Conservation (phyloP, 2,329 filamentous ascomycete species). For the Raffaelea ambrosiae region DNA sequence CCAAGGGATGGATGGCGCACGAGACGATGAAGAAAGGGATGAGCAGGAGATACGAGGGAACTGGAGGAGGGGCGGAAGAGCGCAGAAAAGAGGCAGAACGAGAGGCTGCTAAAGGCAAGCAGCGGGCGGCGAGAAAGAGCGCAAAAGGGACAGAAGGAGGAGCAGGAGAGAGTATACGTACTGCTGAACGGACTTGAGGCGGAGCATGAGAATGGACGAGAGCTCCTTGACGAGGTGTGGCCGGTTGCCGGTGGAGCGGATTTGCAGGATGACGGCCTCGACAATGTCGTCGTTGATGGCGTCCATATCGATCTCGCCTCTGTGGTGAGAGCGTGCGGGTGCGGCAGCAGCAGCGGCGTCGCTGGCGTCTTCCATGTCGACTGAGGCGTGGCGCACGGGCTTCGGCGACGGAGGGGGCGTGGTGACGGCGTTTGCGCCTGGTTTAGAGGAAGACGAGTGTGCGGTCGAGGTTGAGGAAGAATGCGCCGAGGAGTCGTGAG, state of each 20-base stretch:
- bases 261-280: constrained; percentile 76
- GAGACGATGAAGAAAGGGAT: background rate
- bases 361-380: constrained; percentile 25
- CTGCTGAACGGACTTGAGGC: constrained; percentile 82
- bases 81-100: no score
- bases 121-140: no score
- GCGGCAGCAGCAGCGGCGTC: background rate
- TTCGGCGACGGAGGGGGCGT: constrained; percentile 74
- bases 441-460: constrained; percentile 13
- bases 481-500: constrained; percentile 43
- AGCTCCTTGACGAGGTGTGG: constrained; percentile 94
- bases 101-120: no score
- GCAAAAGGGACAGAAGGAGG: no score
- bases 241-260: constrained; percentile 83
- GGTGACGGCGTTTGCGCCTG: constrained; percentile 27
- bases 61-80: constrained; percentile 4
- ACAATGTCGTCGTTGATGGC: constrained; percentile 94
- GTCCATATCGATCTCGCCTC: constrained; percentile 72
- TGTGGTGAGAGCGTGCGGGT: constrained; percentile 17
- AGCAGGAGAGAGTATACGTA: constrained; percentile 40
- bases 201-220: constrained; percentile 66
- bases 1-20: constrained; percentile 7
- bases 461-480: constrained; percentile 19
- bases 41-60: background rate
- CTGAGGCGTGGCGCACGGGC: constrained; percentile 25